These are phyloP conservation scores for Babesia caballi DNA, from an alignment of 169 alveolate genomes.

Conservation along the genomic window DNA sequence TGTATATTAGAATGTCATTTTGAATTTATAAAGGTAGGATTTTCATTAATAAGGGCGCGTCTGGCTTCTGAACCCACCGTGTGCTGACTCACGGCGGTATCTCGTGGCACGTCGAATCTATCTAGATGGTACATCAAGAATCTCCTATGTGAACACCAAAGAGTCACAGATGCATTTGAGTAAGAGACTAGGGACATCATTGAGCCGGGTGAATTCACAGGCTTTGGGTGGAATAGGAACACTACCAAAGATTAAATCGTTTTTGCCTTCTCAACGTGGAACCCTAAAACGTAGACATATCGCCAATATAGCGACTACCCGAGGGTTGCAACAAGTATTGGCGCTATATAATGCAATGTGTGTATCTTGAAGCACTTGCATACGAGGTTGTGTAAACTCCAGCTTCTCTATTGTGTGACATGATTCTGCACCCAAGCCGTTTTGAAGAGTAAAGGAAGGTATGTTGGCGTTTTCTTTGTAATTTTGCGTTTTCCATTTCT, in stretches of 20 bases:
- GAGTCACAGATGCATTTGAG: constrained; percentile 22
- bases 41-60: background rate
- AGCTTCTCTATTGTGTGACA: background rate
- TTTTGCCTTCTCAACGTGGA: background rate
- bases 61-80: background rate
- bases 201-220: constrained; percentile 12
- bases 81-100: constrained; percentile 19
- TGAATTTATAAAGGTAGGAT: background rate
- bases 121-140: constrained; percentile 13
- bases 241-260: background rate
- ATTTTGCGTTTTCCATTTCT: background rate
- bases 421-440: background rate
- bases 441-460: background rate
- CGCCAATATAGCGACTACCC: background rate
- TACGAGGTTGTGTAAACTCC: background rate
- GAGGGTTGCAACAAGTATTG: background rate
- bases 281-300: background rate
- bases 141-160: constrained; percentile 20
- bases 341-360: background rate
- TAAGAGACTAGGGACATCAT: constrained; percentile 19
- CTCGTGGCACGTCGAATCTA: constrained; percentile 22
- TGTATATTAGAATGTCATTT: background rate
- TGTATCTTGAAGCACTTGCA: background rate
- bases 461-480: background rate
- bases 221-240: background rate